Percentiles rank a stretch among this genome's conserved stretches.
Conservation (phyloP, 495 filamentous ascomycete genomes). For the Tuber microsphaerosporum region DNA sequence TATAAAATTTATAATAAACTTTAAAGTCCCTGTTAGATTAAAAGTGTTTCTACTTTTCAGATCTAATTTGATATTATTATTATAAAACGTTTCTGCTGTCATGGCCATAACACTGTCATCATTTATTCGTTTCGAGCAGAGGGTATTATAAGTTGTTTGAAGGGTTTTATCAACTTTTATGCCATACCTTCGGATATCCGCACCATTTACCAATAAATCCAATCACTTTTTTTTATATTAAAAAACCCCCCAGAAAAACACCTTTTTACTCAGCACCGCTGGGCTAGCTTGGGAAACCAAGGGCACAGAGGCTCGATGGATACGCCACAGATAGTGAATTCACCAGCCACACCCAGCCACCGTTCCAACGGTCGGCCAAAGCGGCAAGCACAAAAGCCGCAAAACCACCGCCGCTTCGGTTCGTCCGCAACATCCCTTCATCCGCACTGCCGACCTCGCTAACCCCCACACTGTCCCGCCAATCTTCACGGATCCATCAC, state of each 20-base stretch:
- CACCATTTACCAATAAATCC: neutral
- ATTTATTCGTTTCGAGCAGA: too few relatives aligned
- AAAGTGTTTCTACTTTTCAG: too few relatives aligned
- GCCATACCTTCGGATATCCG: too few relatives aligned
- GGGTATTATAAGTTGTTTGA: neutral
- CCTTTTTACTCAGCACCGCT: neutral
- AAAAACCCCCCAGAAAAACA: neutral
- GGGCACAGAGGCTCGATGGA: neutral
- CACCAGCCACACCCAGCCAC: neutral
- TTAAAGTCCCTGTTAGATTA: too few relatives aligned
- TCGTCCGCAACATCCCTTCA: slow-evolving; percentile 33
- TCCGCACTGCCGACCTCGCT: slow-evolving; percentile 34
- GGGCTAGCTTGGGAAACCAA: neutral
- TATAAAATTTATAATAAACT: too few relatives aligned
- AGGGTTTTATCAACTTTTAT: too few relatives aligned
- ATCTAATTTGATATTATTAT: too few relatives aligned
- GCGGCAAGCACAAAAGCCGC: slow-evolving; percentile 29
- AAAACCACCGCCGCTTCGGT: slow-evolving; percentile 34
- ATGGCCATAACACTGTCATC: too few relatives aligned
- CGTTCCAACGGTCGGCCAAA: slow-evolving; percentile 12
- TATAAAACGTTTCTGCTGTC: too few relatives aligned
- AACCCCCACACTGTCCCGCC: slow-evolving; percentile 33
- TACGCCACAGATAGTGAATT: neutral
- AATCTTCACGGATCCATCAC: slow-evolving; percentile 34
- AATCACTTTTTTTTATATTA: neutral